Conservation (phyloP, 495 filamentous ascomycete genomes). For the Penicillium desertorum region DNA sequence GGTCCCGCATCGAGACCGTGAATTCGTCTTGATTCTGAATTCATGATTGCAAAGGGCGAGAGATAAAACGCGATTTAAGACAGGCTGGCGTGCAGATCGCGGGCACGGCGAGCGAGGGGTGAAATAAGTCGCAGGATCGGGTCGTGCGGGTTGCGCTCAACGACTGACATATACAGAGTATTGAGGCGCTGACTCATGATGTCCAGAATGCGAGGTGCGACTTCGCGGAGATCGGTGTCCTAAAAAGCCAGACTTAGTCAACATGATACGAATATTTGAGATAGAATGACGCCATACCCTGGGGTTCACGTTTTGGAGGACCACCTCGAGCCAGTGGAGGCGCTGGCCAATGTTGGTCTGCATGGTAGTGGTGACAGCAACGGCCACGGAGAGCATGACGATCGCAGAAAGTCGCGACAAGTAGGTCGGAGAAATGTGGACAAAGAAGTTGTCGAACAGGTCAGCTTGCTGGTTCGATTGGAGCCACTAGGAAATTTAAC, state of each 20-base stretch:
- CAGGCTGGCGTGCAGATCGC: slow-evolving; percentile 44
- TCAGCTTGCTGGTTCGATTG: slow-evolving; percentile 72
- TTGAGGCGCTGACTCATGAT: slow-evolving; percentile 71
- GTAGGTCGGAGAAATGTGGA: slow-evolving; percentile 69
- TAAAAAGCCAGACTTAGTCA: slow-evolving; percentile 26
- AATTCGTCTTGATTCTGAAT: background rate
- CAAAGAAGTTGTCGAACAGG: slow-evolving; percentile 80
- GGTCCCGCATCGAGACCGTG: slow-evolving; percentile 1
- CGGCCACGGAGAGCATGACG: slow-evolving; percentile 77
- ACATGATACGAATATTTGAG: background rate
- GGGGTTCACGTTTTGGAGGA: slow-evolving; percentile 57
- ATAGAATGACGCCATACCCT: slow-evolving; percentile 36
- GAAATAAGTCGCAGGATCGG: slow-evolving; percentile 63
- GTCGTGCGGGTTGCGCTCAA: slow-evolving; percentile 59
- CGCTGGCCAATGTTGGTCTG: slow-evolving; percentile 64
- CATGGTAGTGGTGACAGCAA: slow-evolving; percentile 73
- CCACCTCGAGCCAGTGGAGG: slow-evolving; percentile 73
- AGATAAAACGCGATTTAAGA: slow-evolving; percentile 6
- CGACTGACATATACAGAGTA: slow-evolving; percentile 65
- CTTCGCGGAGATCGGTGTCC: slow-evolving; percentile 74
- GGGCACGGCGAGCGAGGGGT: slow-evolving; percentile 52
- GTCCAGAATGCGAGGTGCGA: slow-evolving; percentile 63
- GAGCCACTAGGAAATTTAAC: slow-evolving; percentile 66
- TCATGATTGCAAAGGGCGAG: slow-evolving; percentile 1
- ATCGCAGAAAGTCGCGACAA: slow-evolving; percentile 67